Evolutionary conservation across 176 grass and related monocot genomes (phyloP).

Genomic region (Oryza nivara): DNA sequence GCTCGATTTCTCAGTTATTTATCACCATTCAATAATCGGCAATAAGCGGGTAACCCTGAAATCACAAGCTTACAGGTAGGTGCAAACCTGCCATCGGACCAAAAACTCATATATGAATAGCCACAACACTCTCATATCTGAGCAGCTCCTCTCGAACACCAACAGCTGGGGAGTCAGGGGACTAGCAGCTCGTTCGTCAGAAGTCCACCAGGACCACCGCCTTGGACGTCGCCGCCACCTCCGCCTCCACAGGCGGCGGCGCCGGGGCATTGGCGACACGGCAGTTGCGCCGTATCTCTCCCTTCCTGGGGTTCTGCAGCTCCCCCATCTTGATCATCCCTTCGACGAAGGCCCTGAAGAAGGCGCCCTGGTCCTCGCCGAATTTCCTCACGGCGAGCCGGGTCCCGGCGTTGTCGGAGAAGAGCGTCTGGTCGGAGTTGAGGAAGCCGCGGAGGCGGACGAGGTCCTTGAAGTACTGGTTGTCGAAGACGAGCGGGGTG

Average conservation of each 20-base stretch:
- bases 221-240: not conserved
- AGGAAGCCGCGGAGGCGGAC: slow-evolving; percentile 76
- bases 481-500: slow-evolving; percentile 82
- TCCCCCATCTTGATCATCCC: slow-evolving; percentile 96
- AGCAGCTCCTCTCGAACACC: slow-evolving; percentile 12
- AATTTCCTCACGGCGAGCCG: slow-evolving; percentile 45
- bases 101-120: slow-evolving; percentile 30
- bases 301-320: slow-evolving; percentile 66
- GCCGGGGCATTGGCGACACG: slow-evolving; percentile 63
- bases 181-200: slow-evolving; percentile 22
- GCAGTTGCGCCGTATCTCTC: slow-evolving; percentile 82
- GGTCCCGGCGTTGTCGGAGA: slow-evolving; percentile 65
- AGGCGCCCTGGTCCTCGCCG: slow-evolving; percentile 62
- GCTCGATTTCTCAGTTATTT: slow-evolving; percentile 43
- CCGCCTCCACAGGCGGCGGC: not conserved
- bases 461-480: slow-evolving; percentile 95
- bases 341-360: slow-evolving; percentile 74
- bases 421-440: slow-evolving; percentile 94
- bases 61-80: slow-evolving; percentile 23
- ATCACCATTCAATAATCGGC: slow-evolving; percentile 4
- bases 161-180: not conserved
- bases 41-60: slow-evolving; percentile 29
- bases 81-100: slow-evolving; percentile 24
- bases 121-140: slow-evolving; percentile 6
- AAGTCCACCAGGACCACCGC: slow-evolving; percentile 30